These are phyloP conservation scores for Penicillium sp. DNA, from an alignment of 2,329 filamentous ascomycete genomes.

Conservation along the genomic window DNA sequence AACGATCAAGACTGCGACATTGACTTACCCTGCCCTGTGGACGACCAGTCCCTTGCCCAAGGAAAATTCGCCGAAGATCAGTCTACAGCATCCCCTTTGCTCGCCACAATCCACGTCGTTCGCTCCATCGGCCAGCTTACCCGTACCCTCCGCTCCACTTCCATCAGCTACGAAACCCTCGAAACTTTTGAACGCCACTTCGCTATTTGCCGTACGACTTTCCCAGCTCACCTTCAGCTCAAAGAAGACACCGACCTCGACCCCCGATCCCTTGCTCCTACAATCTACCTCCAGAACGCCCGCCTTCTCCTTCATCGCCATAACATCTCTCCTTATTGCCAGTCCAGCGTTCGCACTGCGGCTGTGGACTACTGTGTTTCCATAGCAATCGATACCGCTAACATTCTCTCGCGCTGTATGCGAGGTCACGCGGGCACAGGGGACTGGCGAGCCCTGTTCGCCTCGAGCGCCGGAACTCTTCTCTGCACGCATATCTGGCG, in stretches of 20 bases:
- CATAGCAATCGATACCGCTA: constrained; percentile 76
- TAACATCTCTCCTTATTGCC: constrained; percentile 76
- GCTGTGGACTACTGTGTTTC: constrained; percentile 78
- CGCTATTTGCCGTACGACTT: constrained; percentile 70
- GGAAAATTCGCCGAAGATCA: constrained; percentile 50
- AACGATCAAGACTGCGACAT: constrained; percentile 88
- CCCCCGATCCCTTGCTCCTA: constrained; percentile 71
- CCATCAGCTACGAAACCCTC: constrained; percentile 68
- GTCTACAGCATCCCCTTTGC: constrained; percentile 71
- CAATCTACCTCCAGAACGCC: constrained; percentile 78
- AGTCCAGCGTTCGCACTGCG: constrained; percentile 65
- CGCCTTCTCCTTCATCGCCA: constrained; percentile 87
- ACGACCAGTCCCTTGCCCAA: constrained; percentile 68
- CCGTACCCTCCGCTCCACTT: constrained; percentile 68
- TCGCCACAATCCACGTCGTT: constrained; percentile 80
- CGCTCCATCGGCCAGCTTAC: constrained; percentile 75
- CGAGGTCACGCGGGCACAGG: constrained; percentile 42
- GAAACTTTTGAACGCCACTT: constrained; percentile 84
- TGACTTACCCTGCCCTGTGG: constrained; percentile 73
- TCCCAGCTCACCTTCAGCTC: constrained; percentile 74
- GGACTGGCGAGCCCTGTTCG: constrained; percentile 61
- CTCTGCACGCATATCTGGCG: constrained; percentile 86
- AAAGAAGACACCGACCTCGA: constrained; percentile 69
- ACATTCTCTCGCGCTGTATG: constrained; percentile 70
- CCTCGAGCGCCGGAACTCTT: constrained; percentile 71